Evolutionary conservation across 1,139 yeast species (phyloP), one percentile per base, ranked within the genome.

Genomic region (Zygotorulaspora mrakii): DNA sequence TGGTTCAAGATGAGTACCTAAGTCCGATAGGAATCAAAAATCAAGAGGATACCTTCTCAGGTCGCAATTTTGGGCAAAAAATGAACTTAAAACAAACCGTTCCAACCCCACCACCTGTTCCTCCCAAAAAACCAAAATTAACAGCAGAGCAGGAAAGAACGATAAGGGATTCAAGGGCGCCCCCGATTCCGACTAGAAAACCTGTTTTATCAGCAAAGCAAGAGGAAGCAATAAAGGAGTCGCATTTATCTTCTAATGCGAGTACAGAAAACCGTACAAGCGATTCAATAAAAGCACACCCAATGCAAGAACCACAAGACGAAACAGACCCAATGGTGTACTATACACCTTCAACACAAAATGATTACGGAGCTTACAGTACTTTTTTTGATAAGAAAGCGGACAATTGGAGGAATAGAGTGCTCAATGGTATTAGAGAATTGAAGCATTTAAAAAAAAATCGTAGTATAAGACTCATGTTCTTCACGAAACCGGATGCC

Each of bases 351-450:
- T 54, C 57, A 2, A 40, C 54, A 10, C 57, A 54, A 29, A 47
- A 52, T 31, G 57, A 54, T 39, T 47, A 53, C 29, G 55, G 57
- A 11, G 42, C 58, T 14, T 55, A 55, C 34, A 43, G 47, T 31
- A 29, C 52, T 18, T 42, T 47, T 35, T 49, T 63, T 20, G 75
- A 71, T 45, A 67, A 63, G 39, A 67, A 63, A 31, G 62, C 66
- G 9, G 74, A 70, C 18, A 49, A 54, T 18, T 73, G 77, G 77
- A 65, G 64, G 38, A 47, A 50, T 28, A 62, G 77, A 25, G 63
- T 71, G 3, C 47, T 48, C 7, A 52, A 53, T 2, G 71, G 73
- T 3, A 55, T 61, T 3, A 33, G 39, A 12, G 50, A 51, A 32
- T 38, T 61, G 28, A 49, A 45, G 11, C 49, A 43, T 9, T 43